Conservation (phyloP, 2,329 filamentous ascomycete species). For the Cytospora paraplurivora region DNA sequence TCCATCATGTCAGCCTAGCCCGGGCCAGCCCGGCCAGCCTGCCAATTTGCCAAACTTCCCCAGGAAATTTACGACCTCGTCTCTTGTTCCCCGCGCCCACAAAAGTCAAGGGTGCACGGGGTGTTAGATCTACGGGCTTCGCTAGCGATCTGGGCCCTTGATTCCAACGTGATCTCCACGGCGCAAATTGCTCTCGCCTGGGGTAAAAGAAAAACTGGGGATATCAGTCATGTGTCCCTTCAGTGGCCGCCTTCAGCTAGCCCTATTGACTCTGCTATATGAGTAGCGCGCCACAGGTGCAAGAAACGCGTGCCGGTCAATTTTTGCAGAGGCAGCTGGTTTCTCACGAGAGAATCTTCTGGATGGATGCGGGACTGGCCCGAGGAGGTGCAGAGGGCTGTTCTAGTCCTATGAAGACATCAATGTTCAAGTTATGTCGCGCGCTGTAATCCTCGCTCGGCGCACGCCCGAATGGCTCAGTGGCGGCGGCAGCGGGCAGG, state of each 20-base stretch:
- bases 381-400: neutral
- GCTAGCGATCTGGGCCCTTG: conserved; percentile 23
- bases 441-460: neutral
- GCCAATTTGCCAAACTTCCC: neutral
- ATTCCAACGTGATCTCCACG: conserved; percentile 11
- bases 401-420: too few relatives aligned
- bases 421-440: too few relatives aligned
- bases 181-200: conserved; percentile 10
- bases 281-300: too few relatives aligned
- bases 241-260: conserved; percentile 4
- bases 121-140: conserved; percentile 11
- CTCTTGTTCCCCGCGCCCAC: neutral
- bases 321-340: conserved; percentile 9
- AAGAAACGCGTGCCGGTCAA: too few relatives aligned
- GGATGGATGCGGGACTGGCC: neutral
- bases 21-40: conserved; percentile 1
- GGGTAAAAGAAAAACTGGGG: conserved; percentile 23
- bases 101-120: neutral
- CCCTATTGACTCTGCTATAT: conserved; percentile 12
- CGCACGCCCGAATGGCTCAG: conserved; percentile 5
- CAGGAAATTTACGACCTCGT: neutral
- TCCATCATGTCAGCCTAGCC: neutral
- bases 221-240: conserved; percentile 19
- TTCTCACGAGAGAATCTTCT: conserved; percentile 6
- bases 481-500: neutral